Base-by-base conservation (phyloP, 1,139 yeast genomes). In the Hanseniaspora uvarum region DNA sequence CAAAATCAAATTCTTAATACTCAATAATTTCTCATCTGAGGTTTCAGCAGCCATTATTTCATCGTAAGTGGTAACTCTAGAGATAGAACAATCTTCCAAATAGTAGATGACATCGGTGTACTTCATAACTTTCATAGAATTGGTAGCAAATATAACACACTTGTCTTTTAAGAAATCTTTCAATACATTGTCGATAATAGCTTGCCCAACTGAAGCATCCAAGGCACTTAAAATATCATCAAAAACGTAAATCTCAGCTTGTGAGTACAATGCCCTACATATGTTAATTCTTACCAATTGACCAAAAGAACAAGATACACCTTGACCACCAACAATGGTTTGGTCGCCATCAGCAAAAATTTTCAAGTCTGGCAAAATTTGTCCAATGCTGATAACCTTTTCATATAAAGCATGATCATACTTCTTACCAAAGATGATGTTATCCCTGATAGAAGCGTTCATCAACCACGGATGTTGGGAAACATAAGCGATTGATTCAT, bases 151-250 rank as follows among this genome's bases (percentile, higher is more conserved):
- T 30, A 85, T 63, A 55, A 87, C 72, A 0, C 94, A 84, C 60
- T 74, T 78, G 18, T 69, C 69, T 52, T 68, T 66, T 60, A 84
- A 64, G 49, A 79, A 58, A 0, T 83, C 86, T 56, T 74, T 58
- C 46, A 83, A 68, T 62, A 88, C 82, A 30, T 75, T 65, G 48
- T 77, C 77, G 73, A 83, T 76, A 52, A 84, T 81, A 60, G 79
- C 83, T 58, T 77, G 79, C 28, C 89, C 89, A 21, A 84, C 94
- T 60, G 81, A 79, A 6, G 89, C 85, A 69, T 85, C 94, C 10
- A 85, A 92, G 0, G 94, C 94, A 66, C 84, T 77, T 56, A 85
- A 71, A 6, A 84, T 87, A 66, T 85, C 94, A 62, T 85, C 94
- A 57, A 84, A 67, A 55, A 84, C 67, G 18, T 83, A 69, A 37